Evolutionary conservation across 2,329 filamentous ascomycete species (phyloP), one percentile per base, ranked within the genome.

Genomic region (Ilyonectria sp.): DNA sequence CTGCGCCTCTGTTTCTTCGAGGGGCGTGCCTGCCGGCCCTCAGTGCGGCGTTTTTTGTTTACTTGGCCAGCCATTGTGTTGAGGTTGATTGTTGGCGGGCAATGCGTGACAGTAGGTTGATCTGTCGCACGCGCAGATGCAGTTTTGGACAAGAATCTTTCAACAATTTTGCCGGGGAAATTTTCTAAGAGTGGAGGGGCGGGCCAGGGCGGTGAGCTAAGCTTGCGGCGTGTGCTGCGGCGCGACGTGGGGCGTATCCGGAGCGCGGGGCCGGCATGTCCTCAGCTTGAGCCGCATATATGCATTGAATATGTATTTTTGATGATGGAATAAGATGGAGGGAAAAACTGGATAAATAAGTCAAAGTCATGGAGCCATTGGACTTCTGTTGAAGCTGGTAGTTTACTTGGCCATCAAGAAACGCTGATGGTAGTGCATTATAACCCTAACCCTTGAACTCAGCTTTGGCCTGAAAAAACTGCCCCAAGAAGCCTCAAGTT

Each of bases 1-100:
- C 81, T 83, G 56, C 79, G 77, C 78, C 83, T 88, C 82, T 89
- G 81, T 76, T 84, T 88, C 80, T 89, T 90, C 23, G 80, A 79
- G 0, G 86, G 86, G 15, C 83, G 80, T 50, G 79, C 75, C 53
- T 76, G 55, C 46, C 77, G 76, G 43, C 75, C 71, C 10, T 80
- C 76, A 31, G 71, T 71, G 49, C 75, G 59, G 46, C 81, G 76
- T 66, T 80, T 82, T 56, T 79, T 82, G 37, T 76, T 79, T 56
- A 62, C 60, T 8, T 71, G 75, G 2, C 78, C 78, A 40, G 77
- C 79, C 81, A 82, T 82, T 67, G 65, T 69, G 70, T 63, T 63
- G 44, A 60, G 56, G 60, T 49, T 53, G 44, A n/a, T 63, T 59
- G 58, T 47, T 71, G 63, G 40, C 60, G 59, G 63, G 33, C 55